These are phyloP conservation scores for Cyberlindnera sargentensis DNA, from an alignment of 805 yeast genomes.

Conservation along the genomic window DNA sequence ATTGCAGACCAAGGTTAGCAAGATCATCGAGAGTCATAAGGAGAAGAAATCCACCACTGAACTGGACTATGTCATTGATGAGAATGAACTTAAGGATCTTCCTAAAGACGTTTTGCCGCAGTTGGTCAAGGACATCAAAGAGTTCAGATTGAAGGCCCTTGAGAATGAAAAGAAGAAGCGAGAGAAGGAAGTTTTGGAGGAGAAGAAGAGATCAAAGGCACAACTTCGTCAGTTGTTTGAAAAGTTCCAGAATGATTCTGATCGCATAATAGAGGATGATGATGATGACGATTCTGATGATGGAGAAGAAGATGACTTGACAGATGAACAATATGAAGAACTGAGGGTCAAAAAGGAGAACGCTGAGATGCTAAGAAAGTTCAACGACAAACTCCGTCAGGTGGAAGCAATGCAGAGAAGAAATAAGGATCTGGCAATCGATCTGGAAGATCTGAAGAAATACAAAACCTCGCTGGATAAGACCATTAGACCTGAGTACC, in stretches of 20 bases:
- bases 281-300: slow-evolving; percentile 19
- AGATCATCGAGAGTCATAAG: slow-evolving; percentile 4
- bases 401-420: slow-evolving; percentile 10
- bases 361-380: slow-evolving; percentile 15
- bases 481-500: slow-evolving; percentile 14
- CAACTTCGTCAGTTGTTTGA: slow-evolving; percentile 40
- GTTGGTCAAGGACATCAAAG: slow-evolving; percentile 46
- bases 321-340: slow-evolving; percentile 28
- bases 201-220: slow-evolving; percentile 40
- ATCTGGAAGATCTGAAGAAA: slow-evolving; percentile 19
- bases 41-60: slow-evolving; percentile 1
- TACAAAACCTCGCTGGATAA: slow-evolving; percentile 36
- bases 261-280: slow-evolving; percentile 14
- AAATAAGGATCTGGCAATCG: slow-evolving; percentile 16
- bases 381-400: slow-evolving; percentile 13
- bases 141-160: slow-evolving; percentile 49
- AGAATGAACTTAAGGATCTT: slow-evolving; percentile 48
- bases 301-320: slow-evolving; percentile 22
- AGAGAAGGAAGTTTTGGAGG: slow-evolving; percentile 39
- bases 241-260: slow-evolving; percentile 27
- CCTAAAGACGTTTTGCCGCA: slow-evolving; percentile 46
- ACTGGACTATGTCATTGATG: slow-evolving; percentile 43
- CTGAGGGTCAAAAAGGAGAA: slow-evolving; percentile 21
- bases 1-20: neutral
- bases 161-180: slow-evolving; percentile 46